Evolutionary conservation across 306 rosid species (phyloP).

Genomic region (Gynostemma pentaphyllum): DNA sequence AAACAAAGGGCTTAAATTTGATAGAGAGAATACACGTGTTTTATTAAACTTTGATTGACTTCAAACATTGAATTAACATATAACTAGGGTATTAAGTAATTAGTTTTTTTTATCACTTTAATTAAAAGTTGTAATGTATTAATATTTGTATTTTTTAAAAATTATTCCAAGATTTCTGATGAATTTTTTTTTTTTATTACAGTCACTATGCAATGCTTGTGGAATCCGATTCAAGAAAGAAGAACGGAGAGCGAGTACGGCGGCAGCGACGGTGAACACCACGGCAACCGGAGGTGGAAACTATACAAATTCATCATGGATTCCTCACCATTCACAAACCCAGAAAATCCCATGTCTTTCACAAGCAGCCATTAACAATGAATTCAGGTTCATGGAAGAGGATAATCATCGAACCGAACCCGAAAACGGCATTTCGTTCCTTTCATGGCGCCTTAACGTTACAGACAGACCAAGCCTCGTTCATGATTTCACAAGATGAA

Average conservation of each 20-base stretch:
- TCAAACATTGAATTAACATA: too few species aligned
- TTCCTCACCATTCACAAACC: slow-evolving; percentile 14
- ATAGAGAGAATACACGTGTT: too few species aligned
- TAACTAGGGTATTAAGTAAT: too few species aligned
- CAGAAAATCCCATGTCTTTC: slow-evolving; percentile 58
- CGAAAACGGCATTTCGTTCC: slow-evolving; percentile 50
- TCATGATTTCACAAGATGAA: slow-evolving; percentile 80
- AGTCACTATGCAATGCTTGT: slow-evolving; percentile 98
- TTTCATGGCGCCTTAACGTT: slow-evolving; percentile 88
- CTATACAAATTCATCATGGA: slow-evolving; percentile 1
- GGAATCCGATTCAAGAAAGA: slow-evolving; percentile 96
- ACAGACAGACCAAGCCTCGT: slow-evolving; percentile 80
- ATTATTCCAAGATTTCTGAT: neutral
- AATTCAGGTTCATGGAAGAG: slow-evolving; percentile 17
- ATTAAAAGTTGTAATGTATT: too few species aligned
- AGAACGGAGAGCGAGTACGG: slow-evolving; percentile 36
- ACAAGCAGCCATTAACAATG: slow-evolving; percentile 32
- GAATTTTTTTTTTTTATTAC: slow-evolving; percentile 5
- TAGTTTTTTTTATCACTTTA: too few species aligned
- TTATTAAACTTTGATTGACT: too few species aligned
- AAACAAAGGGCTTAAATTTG: too few species aligned
- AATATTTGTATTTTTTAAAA: too few species aligned
- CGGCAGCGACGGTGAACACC: slow-evolving; percentile 6
- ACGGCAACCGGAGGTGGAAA: neutral
- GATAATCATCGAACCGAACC: neutral